Evolutionary conservation across 2,329 filamentous ascomycete genomes (phyloP).

Genomic region (Diplodia mutila): DNA sequence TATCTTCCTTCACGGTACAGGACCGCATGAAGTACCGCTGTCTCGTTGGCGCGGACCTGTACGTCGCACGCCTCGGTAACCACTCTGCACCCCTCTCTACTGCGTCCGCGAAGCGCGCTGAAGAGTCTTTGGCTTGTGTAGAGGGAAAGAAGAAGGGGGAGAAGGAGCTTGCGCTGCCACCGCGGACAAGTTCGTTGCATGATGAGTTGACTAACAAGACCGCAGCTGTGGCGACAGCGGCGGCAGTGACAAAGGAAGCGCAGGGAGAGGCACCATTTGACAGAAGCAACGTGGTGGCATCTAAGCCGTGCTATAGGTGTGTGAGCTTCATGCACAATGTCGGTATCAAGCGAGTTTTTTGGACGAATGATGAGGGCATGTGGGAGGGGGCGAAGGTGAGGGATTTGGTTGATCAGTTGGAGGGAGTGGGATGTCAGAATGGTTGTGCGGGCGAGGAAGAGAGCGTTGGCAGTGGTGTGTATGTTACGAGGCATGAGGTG

Average conservation of each 20-base stretch:
- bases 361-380: constrained; percentile 53
- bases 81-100: too few relatives aligned
- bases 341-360: constrained; percentile 58
- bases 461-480: constrained; percentile 40
- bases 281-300: constrained; percentile 40
- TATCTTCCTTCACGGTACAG: constrained; percentile 29
- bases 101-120: neutral
- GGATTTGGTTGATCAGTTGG: constrained; percentile 53
- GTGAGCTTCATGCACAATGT: constrained; percentile 56
- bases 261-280: neutral
- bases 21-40: constrained; percentile 52
- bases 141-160: neutral
- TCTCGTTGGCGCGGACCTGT: constrained; percentile 56
- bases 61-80: constrained; percentile 52
- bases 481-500: constrained; percentile 59
- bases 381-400: constrained; percentile 58
- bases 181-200: constrained; percentile 45
- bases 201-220: constrained; percentile 48
- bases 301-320: constrained; percentile 58
- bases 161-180: neutral
- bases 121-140: neutral
- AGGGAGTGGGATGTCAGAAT: constrained; percentile 32
- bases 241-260: neutral
- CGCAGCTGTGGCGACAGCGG: neutral
- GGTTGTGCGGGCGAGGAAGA: constrained; percentile 30